A percentile compares a stretch with the other conserved stretches of the same genome.
Conservation (phyloP, 371 early-diverging fungal genomes). For the Conidiobolus incongruus region DNA sequence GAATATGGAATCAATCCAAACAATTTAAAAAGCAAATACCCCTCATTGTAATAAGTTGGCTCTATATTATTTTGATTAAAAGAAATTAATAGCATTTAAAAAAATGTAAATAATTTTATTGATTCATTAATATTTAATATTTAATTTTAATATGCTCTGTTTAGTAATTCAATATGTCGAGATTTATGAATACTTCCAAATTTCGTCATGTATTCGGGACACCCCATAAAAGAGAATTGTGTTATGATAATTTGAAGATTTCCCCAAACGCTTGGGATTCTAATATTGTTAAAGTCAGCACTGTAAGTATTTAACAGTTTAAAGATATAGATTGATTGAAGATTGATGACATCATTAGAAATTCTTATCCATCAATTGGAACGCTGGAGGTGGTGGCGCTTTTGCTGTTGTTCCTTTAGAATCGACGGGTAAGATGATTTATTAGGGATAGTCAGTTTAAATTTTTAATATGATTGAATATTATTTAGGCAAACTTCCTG, state of each 20-base stretch:
- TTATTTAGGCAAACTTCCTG: slow-evolving; percentile 57
- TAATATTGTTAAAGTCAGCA: slow-evolving; percentile 84
- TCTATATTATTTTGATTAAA: too few species aligned
- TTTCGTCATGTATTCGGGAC: slow-evolving; percentile 92
- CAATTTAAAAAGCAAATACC: too few species aligned
- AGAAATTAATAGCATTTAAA: too few species aligned
- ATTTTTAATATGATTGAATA: too few species aligned
- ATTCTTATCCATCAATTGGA: slow-evolving; percentile 88
- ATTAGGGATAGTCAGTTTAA: too few species aligned
- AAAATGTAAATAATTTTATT: too few species aligned
- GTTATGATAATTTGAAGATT: slow-evolving; percentile 87
- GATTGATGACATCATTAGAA: slow-evolving; percentile 21
- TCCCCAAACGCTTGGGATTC: slow-evolving; percentile 90
- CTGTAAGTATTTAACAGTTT: slow-evolving; percentile 25
- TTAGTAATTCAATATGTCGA: too few species aligned
- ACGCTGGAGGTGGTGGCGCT: slow-evolving; percentile 90
- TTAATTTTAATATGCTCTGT: too few species aligned
- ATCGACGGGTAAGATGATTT: slow-evolving; percentile 53
- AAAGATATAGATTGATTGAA: neutral
- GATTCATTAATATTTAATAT: too few species aligned
- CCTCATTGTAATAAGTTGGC: too few species aligned
- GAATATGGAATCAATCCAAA: too few species aligned
- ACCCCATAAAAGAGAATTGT: slow-evolving; percentile 61
- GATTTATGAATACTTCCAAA: slow-evolving; percentile 57
- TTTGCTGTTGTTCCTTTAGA: slow-evolving; percentile 81